phyloP scores from a whole-genome alignment of 2,329 filamentous ascomycete species.

The Saccharata proteae region DNA sequence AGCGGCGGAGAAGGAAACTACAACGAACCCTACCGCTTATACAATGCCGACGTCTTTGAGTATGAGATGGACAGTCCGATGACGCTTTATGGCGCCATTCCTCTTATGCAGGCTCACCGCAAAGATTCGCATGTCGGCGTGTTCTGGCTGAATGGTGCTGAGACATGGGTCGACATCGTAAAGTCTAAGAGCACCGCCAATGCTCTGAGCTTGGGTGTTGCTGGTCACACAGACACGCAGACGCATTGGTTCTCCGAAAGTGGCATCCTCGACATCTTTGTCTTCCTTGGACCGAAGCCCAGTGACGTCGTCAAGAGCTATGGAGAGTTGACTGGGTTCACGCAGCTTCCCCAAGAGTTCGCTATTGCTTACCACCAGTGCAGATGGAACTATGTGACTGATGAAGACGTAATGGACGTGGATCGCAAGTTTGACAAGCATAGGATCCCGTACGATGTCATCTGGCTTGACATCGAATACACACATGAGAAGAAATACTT shows the following conservation, averaged over 20 bases:
- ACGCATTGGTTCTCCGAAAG: constrained; percentile 97
- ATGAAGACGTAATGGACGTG: constrained; percentile 93
- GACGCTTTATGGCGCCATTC: constrained; percentile 95
- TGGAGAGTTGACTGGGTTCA: constrained; percentile 81
- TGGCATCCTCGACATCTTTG: constrained; percentile 81
- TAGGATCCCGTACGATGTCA: constrained; percentile 94
- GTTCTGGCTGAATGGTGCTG: constrained; percentile 94
- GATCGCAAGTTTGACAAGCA: constrained; percentile 92
- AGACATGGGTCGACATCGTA: constrained; percentile 93
- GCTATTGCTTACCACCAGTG: constrained; percentile 93
- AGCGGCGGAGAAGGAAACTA: constrained; percentile 74
- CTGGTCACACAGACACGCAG: constrained; percentile 60
- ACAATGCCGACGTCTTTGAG: constrained; percentile 96
- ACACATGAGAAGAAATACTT: constrained; percentile 97
- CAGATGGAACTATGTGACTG: constrained; percentile 96
- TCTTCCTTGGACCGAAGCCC: constrained; percentile 83
- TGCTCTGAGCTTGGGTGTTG: constrained; percentile 60
- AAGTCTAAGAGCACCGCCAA: constrained; percentile 66
- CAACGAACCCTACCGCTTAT: constrained; percentile 81
- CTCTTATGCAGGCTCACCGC: constrained; percentile 93
- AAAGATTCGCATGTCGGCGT: constrained; percentile 89
- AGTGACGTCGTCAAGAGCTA: constrained; percentile 72
- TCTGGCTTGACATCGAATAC: constrained; percentile 98
- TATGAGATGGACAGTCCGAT: constrained; percentile 95
- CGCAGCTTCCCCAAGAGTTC: constrained; percentile 84